Evolutionary conservation across 1,139 yeast genomes (phyloP), one percentile per base, ranked within the genome.

Genomic region (Hyphopichia burtonii): DNA sequence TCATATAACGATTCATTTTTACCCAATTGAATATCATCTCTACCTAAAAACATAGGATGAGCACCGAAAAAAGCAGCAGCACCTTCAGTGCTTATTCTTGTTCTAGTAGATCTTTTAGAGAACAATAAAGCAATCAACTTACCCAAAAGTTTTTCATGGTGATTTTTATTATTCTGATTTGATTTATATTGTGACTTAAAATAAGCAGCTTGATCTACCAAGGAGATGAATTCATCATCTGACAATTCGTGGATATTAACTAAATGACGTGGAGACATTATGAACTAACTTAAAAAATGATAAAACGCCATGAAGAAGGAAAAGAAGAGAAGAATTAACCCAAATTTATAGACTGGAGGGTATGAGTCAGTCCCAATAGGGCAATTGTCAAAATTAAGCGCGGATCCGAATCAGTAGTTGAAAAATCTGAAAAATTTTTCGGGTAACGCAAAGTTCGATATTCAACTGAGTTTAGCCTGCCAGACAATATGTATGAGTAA

Each of bases 51-150:
- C 95, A 93, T 86, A 12, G 99, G 96, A 52, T 84, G 94, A 7
- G 94, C 99, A 16, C 99, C 99, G 51, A 93, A 86, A 59, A 85
- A 91, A 1, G 89, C 77, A 14, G 91, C 88, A 4, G 99, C 99
- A 41, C 96, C 98, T 64, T 93, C 99, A 4, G 93, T 79, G 34
- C 97, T 89, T 34, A 93, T 81, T 64, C 99, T 81, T 30, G 99
- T 93, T 66, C 99, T 80, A 25, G 99, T 93, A 9, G 96, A 87
- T 64, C 99, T 80, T 63, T 93, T 93, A 45, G 90, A 78, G 62
- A 93, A 93, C 38, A 93, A 63, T 60, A 93, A 65, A 0, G 98
- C 89, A 27, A 89, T 83, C 5, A 91, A 76, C 62, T 84, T 88
- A 3, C 98, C 98, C 39, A 80, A 68, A 41, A 91, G 68, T 50